Evolutionary conservation across 768 basidiomycete species (phyloP).

Genomic region (Amyloporia xantha): DNA sequence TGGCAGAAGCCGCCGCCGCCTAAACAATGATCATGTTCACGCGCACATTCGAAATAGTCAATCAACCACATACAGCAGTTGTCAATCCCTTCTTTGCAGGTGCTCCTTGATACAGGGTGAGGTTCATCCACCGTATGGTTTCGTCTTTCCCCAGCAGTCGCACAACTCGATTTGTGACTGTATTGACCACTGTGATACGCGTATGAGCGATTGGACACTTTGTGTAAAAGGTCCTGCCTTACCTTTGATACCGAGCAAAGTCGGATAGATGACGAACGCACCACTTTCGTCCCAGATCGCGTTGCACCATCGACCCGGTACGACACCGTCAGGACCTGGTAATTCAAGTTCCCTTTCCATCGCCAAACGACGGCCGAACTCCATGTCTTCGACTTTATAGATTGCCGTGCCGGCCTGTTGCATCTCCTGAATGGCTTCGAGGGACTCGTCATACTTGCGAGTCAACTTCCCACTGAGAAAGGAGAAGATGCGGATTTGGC

Average conservation of each 20-base stretch:
- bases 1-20: slow-evolving; percentile 95
- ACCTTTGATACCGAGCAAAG: slow-evolving; percentile 95
- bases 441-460: slow-evolving; percentile 92
- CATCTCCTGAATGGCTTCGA: slow-evolving; percentile 94
- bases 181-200: slow-evolving; percentile 74
- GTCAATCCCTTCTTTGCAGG: slow-evolving; percentile 82
- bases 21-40: slow-evolving; percentile 44
- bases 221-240: slow-evolving; percentile 26
- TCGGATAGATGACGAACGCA: slow-evolving; percentile 89
- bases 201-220: too few species aligned
- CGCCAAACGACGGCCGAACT: slow-evolving; percentile 92
- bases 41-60: slow-evolving; percentile 4
- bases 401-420: slow-evolving; percentile 95
- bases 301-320: slow-evolving; percentile 77
- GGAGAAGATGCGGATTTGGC: slow-evolving; percentile 90
- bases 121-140: slow-evolving; percentile 80
- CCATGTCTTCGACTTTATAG: slow-evolving; percentile 97
- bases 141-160: slow-evolving; percentile 92
- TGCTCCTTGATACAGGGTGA: slow-evolving; percentile 89
- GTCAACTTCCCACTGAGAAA: slow-evolving; percentile 86
- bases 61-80: slow-evolving; percentile 55
- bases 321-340: slow-evolving; percentile 64
- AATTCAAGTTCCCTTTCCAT: slow-evolving; percentile 87
- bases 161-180: slow-evolving; percentile 86
- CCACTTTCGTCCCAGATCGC: slow-evolving; percentile 98